Base-by-base conservation (phyloP, 2,329 filamentous ascomycete species). In the Sarocladium brachiariae region DNA sequence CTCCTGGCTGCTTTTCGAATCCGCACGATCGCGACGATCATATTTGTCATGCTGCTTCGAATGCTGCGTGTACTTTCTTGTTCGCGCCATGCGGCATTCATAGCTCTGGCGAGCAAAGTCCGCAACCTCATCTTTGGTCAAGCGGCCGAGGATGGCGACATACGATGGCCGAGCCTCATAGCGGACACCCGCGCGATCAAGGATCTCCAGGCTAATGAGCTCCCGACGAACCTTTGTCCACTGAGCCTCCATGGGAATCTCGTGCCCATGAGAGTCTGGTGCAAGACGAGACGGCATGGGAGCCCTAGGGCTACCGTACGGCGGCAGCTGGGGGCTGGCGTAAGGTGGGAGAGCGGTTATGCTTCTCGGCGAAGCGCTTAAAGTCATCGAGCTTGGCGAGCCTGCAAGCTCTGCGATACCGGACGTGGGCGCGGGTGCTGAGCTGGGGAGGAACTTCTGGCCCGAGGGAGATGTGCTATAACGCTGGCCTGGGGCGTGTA, bases 81-180 rank as follows among this genome's bases (percentile, higher is more conserved):
- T 60, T 30, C 74, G 66, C 4, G 71, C 61, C 11, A 66, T 67
- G 14, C 78, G 70, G 5, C 73, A 71, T 24, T 76, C 71, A 8
- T 67, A 67, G 34, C 71, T 80, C 49, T 70, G 66, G 3, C 69
- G 69, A 2, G 79, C 78, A 51, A 72, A 77, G 6, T 75, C 68
- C 18, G 67, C 65, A 34, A 85, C 74, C 38, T 83, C 62, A 11
- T 77, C 72, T 1, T 70, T 70, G 2, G 68, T 68, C 2, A 84
- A 66, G 13, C 74, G 67, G 4, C 81, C 81, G 0, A 84, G 70
- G 3, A 84, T 65, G 11, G 80, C 81, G 2, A 83, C 78, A 54
- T 79, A 83, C 2, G 74, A 71, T 1, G 78, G 78, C 3, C 77
- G 71, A 9, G 79, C 79, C 61, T 83, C 79, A 57, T 80, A 83